Base-by-base conservation (phyloP, 2,329 filamentous ascomycete species). In the Coleophoma cylindrospora region DNA sequence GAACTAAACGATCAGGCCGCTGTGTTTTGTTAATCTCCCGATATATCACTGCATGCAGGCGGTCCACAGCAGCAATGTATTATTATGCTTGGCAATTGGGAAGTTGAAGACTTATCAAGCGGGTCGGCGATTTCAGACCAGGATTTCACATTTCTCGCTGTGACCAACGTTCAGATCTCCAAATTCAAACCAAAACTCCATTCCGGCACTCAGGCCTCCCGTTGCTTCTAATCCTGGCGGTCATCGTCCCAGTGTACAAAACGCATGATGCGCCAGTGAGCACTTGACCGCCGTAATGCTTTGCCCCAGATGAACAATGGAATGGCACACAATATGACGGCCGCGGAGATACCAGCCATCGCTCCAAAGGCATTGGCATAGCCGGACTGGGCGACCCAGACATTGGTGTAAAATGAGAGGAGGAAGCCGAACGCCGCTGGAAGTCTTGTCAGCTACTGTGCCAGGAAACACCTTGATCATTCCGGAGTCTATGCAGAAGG, bases 331-430 rank as follows among this genome's bases (percentile, higher is more conserved):
- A 79, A 34, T 14, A 81, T 60, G 5, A 80, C 63, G 13, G 57
- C 66, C 11, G 68, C 72, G 12, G 72, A 66, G 43, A 82, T 80
- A 12, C 70, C 77, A 9, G 77, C 78, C 78, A 83, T 81, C 14
- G 71, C 68, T 4, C 78, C 77, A 54, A 73, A 83, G 3, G 78
- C 73, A 34, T 70, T 65, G 11, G 66, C 52, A 56, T 82, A 82
- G 1, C 79, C 79, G 27, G 27, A 27, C 50, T 69, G 33, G 7
- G 67, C 63, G 36, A 83, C 72, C 79, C 79, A 83, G 0, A 75
- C 71, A 57, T 83, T 83, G 1, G 77, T 81, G 59, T 82, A 82
- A 58, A 83, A 82, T 0, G 74, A 78, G 1, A 83, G 67, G 1
- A 82, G 65, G 59, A 83, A 83, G 5, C 77, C 79, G 57, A 83